Percentiles rank a stretch among this genome's conserved stretches.
Evolutionary conservation across 1,284 basidiomycete genomes (phyloP).

Genomic region (Coniferiporia weirii): DNA sequence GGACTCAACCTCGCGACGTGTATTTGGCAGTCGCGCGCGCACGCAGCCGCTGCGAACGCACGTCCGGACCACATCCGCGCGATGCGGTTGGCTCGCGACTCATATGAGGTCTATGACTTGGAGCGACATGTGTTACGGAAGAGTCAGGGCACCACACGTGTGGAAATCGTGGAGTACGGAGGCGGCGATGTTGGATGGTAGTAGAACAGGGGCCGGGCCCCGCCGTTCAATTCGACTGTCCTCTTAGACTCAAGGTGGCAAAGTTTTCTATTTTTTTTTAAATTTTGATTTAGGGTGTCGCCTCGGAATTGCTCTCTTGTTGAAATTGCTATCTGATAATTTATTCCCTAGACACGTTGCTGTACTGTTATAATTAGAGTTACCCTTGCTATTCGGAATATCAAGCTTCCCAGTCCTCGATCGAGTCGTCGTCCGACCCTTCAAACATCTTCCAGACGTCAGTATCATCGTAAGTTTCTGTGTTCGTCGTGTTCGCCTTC

Average conservation of each 20-base stretch:
- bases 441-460: slow-evolving; percentile 28
- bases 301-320: no score
- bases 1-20: slow-evolving; percentile 92
- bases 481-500: neutral
- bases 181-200: slow-evolving; percentile 72
- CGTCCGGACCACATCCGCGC: slow-evolving; percentile 78
- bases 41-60: slow-evolving; percentile 75
- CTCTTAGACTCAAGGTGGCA: no score
- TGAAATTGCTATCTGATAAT: no score
- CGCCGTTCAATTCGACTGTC: no score
- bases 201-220: slow-evolving; percentile 1
- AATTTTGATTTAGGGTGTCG: neutral
- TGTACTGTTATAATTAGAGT: no score
- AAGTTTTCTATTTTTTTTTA: neutral
- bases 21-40: slow-evolving; percentile 85
- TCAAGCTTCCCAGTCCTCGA: slow-evolving; percentile 45
- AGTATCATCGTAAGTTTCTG: neutral
- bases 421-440: slow-evolving; percentile 40
- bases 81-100: slow-evolving; percentile 71
- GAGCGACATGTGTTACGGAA: slow-evolving; percentile 74
- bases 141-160: slow-evolving; percentile 45
- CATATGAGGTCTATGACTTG: slow-evolving; percentile 77
- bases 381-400: neutral
- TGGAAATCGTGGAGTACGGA: slow-evolving; percentile 55
- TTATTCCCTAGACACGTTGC: no score